Percentiles rank a stretch among this genome's conserved stretches.
Evolutionary conservation across 2,329 filamentous ascomycete genomes (phyloP).

Genomic region (Cercospora sp.): DNA sequence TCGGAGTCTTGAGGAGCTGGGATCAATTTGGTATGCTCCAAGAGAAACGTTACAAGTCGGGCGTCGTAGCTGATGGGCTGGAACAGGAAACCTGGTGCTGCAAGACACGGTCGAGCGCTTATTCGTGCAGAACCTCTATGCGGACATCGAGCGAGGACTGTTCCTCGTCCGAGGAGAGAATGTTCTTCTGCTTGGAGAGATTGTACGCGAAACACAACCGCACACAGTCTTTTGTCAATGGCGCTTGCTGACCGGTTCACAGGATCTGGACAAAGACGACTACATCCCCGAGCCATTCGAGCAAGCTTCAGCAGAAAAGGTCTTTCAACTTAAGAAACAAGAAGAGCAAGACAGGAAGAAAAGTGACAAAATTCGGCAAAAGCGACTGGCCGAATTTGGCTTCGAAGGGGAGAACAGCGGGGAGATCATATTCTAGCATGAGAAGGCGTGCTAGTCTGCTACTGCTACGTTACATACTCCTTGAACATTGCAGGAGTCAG

Average conservation of each 20-base stretch:
- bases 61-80: neutral
- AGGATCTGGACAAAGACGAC: conserved; percentile 93
- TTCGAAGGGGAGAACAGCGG: conserved; percentile 85
- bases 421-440: conserved; percentile 64
- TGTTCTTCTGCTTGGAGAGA: conserved; percentile 91
- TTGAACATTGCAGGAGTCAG: conserved; percentile 41
- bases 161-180: conserved; percentile 96
- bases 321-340: conserved; percentile 72
- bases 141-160: conserved; percentile 80
- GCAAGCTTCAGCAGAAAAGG: conserved; percentile 66
- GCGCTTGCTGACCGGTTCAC: conserved; percentile 13
- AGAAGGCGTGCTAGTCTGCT: conserved; percentile 1
- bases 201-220: conserved; percentile 51
- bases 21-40: conserved; percentile 82
- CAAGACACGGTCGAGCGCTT: conserved; percentile 90
- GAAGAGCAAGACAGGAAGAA: conserved; percentile 68
- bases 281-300: conserved; percentile 71
- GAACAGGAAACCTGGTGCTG: conserved; percentile 84
- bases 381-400: conserved; percentile 73
- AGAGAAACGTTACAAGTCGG: neutral
- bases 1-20: conserved; percentile 91
- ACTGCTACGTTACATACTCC: conserved; percentile 35
- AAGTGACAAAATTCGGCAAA: conserved; percentile 70
- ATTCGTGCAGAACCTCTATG: conserved; percentile 73
- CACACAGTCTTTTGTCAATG: neutral